Conservation (phyloP, 371 early-diverging fungal species). For the Globomyces sp. region DNA sequence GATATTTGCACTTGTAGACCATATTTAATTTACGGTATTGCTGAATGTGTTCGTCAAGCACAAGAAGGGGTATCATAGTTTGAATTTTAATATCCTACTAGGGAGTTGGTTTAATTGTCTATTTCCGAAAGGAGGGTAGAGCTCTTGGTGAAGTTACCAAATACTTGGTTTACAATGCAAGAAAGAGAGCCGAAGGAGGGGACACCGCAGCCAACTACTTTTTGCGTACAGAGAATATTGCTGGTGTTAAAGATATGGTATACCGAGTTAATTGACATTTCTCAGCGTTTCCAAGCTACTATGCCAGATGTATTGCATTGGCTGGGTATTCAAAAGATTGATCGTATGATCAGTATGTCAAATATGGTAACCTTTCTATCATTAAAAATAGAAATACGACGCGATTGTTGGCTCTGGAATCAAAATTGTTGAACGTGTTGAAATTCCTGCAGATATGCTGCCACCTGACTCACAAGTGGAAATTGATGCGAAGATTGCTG, state of each 20-base stretch:
- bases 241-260: conserved; percentile 93
- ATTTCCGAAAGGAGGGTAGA: conserved; percentile 92
- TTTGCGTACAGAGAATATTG: conserved; percentile 87
- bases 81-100: no score
- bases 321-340: conserved; percentile 93
- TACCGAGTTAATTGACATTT: no score
- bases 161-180: conserved; percentile 93
- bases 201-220: conserved; percentile 92
- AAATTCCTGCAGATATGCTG: conserved; percentile 87
- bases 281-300: conserved; percentile 84
- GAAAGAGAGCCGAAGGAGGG: conserved; percentile 82
- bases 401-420: conserved; percentile 92
- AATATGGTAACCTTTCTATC: conserved; percentile 34
- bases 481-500: conserved; percentile 95
- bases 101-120: conserved; percentile 91
- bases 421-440: conserved; percentile 83
- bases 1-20: conserved; percentile 84
- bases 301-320: conserved; percentile 98
- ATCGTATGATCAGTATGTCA: conserved; percentile 73
- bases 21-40: conserved; percentile 91
- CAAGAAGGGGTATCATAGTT: conserved; percentile 62
- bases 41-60: conserved; percentile 85
- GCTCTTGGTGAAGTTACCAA: conserved; percentile 96
- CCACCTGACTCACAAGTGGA: conserved; percentile 93
- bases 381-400: conserved; percentile 76